phyloP scores from a whole-genome alignment of 306 rosid species.

The Prunus dulcis region DNA sequence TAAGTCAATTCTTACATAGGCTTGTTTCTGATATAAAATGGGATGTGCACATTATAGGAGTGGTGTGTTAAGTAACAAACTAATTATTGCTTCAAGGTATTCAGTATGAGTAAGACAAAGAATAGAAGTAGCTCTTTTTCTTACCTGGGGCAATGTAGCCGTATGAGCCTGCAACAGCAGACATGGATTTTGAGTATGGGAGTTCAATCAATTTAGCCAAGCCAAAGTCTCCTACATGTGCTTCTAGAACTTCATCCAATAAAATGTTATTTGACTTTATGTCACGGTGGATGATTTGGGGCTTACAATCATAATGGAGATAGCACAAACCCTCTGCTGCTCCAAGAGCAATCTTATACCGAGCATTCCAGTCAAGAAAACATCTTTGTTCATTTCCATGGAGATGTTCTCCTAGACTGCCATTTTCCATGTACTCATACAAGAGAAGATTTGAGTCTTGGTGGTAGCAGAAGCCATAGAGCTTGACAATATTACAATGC shows the following conservation, averaged over 20 bases:
- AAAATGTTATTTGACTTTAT: conserved; percentile 85
- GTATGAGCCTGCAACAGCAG: conserved; percentile 84
- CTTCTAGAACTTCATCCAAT: conserved; percentile 60
- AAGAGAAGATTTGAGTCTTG: conserved; percentile 81
- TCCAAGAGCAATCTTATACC: conserved; percentile 75
- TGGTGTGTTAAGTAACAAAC: neutral
- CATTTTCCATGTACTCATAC: conserved; percentile 82
- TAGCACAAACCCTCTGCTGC: conserved; percentile 89
- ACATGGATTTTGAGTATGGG: conserved; percentile 76
- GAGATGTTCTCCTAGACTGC: conserved; percentile 85
- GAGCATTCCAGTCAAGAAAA: conserved; percentile 58
- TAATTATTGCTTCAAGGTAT: too few relatives aligned
- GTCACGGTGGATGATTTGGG: conserved; percentile 81
- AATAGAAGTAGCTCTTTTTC: neutral
- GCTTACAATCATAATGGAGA: conserved; percentile 82
- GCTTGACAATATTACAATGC: conserved; percentile 86
- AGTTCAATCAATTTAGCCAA: conserved; percentile 72
- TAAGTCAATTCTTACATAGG: neutral
- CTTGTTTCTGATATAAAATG: neutral
- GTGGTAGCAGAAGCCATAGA: conserved; percentile 76
- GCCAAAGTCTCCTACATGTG: conserved; percentile 95
- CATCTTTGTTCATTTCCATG: conserved; percentile 47
- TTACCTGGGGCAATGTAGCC: conserved; percentile 90
- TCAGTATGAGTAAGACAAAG: neutral
- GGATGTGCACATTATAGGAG: neutral